Percentiles rank a stretch among this genome's conserved stretches.
These are phyloP conservation scores for Cenchrus purpureus DNA, from an alignment of 176 grass and related monocot species.

Conservation along the genomic window DNA sequence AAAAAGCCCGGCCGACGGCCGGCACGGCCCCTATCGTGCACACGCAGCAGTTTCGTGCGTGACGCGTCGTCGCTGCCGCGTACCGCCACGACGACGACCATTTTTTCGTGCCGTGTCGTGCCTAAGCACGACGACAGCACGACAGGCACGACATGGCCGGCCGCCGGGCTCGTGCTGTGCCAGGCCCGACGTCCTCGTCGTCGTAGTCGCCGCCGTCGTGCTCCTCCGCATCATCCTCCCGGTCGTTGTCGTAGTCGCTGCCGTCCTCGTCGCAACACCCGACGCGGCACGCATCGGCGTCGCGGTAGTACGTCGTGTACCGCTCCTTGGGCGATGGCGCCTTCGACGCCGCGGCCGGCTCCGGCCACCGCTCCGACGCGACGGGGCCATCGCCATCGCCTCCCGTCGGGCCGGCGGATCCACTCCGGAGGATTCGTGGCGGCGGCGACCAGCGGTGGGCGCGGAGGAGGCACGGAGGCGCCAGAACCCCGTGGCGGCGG, in stretches of 20 bases:
- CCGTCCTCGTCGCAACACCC: conserved; percentile 28
- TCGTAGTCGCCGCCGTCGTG: neutral
- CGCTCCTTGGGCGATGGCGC: conserved; percentile 51
- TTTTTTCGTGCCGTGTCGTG: too few species aligned
- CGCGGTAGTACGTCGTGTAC: conserved; percentile 66
- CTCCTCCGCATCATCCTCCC: neutral
- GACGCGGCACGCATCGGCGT: conserved; percentile 26
- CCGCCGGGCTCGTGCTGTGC: too few species aligned
- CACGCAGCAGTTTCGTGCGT: too few species aligned
- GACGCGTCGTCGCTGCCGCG: too few species aligned
- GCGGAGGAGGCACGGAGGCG: conserved; percentile 46
- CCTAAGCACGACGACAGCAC: too few species aligned
- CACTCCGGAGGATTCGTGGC: neutral
- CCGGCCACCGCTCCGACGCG: neutral
- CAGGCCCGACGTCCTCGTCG: neutral
- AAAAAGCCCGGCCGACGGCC: too few species aligned
- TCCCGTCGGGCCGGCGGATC: neutral
- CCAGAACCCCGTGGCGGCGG: conserved; percentile 69
- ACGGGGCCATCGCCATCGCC: fast-evolving
- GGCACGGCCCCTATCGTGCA: too few species aligned
- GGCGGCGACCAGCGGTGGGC: neutral
- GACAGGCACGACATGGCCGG: too few species aligned
- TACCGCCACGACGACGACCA: too few species aligned
- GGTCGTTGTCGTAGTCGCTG: neutral
- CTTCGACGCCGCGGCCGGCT: neutral